phyloP scores from a whole-genome alignment of 2,329 filamentous ascomycete genomes.

The Fusarium pilosicola region DNA sequence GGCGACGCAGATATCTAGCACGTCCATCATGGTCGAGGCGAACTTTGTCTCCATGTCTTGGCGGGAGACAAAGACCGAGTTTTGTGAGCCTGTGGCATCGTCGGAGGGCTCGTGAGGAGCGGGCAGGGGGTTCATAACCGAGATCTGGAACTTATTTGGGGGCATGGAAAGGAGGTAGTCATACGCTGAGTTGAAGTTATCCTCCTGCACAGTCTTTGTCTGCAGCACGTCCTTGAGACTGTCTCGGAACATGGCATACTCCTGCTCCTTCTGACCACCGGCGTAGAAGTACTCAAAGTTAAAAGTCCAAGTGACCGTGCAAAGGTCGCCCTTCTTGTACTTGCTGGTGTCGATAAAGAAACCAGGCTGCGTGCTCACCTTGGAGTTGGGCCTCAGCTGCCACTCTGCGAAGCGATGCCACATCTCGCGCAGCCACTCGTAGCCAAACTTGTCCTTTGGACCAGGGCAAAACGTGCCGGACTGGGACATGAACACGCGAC shows the following conservation, averaged over 20 bases:
- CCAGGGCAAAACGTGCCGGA: not conserved
- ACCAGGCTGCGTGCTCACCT: constrained; percentile 3
- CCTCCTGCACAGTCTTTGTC: not conserved
- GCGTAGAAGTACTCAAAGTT: constrained; percentile 3
- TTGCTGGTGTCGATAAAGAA: not conserved
- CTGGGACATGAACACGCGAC: not conserved
- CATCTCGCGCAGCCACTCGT: not conserved
- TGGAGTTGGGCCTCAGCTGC: not conserved
- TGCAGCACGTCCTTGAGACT: not conserved
- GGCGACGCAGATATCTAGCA: not conserved
- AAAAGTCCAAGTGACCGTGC: not conserved
- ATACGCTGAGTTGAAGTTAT: not conserved
- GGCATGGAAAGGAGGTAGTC: not conserved
- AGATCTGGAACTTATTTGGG: not conserved
- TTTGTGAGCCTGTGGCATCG: not conserved
- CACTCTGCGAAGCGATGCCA: not conserved
- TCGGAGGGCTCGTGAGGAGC: not conserved
- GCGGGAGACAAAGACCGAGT: constrained; percentile 4
- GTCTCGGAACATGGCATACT: not conserved
- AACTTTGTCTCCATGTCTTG: not conserved
- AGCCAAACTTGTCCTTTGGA: not conserved
- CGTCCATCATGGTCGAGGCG: constrained; percentile 2
- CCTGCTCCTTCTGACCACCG: not conserved
- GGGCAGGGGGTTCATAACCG: not conserved
- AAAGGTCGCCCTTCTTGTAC: not conserved